These are phyloP conservation scores for Lyophyllum semitale DNA, from an alignment of 768 basidiomycete species.

Conservation along the genomic window DNA sequence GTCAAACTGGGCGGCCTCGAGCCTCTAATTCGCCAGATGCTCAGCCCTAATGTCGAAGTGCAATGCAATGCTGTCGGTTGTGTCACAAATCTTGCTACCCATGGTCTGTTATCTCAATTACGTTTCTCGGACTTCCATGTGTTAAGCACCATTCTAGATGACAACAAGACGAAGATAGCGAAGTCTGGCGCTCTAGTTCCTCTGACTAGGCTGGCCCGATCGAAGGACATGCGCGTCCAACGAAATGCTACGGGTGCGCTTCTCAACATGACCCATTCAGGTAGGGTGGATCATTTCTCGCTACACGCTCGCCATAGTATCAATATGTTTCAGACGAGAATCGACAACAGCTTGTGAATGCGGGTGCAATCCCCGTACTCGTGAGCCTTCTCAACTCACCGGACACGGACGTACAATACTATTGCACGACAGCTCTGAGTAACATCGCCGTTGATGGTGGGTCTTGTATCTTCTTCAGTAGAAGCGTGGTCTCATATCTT, in stretches of 20 bases:
- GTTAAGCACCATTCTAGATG: constrained; percentile 55
- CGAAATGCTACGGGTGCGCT: constrained; percentile 97
- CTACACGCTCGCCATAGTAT: constrained; percentile 2
- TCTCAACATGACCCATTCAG: constrained; percentile 99
- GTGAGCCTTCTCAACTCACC: constrained; percentile 92
- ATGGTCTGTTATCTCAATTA: constrained; percentile 58
- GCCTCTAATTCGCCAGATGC: constrained; percentile 98
- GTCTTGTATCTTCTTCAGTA: constrained; percentile 1
- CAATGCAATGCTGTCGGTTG: constrained; percentile 99
- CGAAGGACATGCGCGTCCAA: constrained; percentile 99
- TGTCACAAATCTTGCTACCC: constrained; percentile 97
- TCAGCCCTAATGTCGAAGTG: constrained; percentile 97
- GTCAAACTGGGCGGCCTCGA: constrained; percentile 97
- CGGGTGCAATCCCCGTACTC: constrained; percentile 96
- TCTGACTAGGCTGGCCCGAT: constrained; percentile 91
- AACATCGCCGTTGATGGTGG: constrained; percentile 97
- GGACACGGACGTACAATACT: constrained; percentile 99
- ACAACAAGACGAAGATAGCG: constrained; percentile 99
- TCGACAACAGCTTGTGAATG: constrained; percentile 95
- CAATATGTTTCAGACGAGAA: constrained; percentile 76
- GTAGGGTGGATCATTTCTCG: constrained; percentile 41
- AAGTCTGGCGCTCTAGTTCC: constrained; percentile 99
- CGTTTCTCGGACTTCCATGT: constrained; percentile 11
- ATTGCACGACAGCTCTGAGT: constrained; percentile 97
- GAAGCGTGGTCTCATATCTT: not conserved